phyloP scores from a whole-genome alignment of 306 rosid genomes.

The Sesbania bispinosa region DNA sequence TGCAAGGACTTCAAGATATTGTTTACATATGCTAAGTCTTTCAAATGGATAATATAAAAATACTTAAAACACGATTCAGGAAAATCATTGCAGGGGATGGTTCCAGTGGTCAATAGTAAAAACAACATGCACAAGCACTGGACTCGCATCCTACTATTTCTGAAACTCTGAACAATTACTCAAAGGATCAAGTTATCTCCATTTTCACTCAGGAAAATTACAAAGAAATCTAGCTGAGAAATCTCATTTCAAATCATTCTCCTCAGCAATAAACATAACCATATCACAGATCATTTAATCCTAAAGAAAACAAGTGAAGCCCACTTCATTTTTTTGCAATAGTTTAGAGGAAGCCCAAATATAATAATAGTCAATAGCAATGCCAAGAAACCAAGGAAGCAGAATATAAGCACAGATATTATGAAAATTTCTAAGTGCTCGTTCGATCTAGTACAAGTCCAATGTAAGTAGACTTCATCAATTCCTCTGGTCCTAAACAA shows the following conservation, averaged over 20 bases:
- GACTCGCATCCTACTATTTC: too few species aligned
- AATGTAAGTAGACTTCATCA: conserved; percentile 12
- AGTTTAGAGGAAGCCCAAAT: conserved; percentile 10
- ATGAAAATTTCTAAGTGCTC: neutral
- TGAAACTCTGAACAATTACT: conserved; percentile 2
- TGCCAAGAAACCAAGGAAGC: conserved; percentile 12
- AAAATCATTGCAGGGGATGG: neutral
- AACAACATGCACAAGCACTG: conserved; percentile 11
- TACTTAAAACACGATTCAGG: neutral
- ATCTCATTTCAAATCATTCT: conserved; percentile 31
- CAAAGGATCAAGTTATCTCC: conserved; percentile 17
- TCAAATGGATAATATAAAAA: conserved; percentile 13
- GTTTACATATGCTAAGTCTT: neutral
- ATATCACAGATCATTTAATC: conserved; percentile 23
- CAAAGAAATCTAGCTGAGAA: neutral
- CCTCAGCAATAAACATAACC: conserved; percentile 19
- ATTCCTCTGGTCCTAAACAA: conserved; percentile 19
- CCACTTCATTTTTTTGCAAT: conserved; percentile 13
- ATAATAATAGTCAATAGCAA: conserved; percentile 22
- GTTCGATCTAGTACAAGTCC: conserved; percentile 24
- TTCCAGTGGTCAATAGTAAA: neutral
- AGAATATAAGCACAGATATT: neutral
- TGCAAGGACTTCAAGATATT: conserved; percentile 3
- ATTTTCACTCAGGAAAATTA: conserved; percentile 2
- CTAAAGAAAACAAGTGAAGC: conserved; percentile 13